Evolutionary conservation across 148 eudicot species (phyloP), one percentile per base, ranked within the genome.

Genomic region (Rhododendron molle): DNA sequence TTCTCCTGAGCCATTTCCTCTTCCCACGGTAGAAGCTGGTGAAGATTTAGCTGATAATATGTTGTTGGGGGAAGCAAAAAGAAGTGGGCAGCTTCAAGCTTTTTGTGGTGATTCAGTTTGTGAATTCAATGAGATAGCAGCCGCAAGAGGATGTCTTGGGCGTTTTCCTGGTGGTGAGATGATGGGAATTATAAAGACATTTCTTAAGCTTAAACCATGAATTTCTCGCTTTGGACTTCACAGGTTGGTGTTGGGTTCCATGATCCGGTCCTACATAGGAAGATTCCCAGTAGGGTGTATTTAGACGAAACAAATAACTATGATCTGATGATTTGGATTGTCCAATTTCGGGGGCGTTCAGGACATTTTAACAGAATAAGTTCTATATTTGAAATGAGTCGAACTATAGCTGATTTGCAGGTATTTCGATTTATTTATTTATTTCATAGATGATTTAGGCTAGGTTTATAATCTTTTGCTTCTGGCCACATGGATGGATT

Each of bases 151-250:
- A 43, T 92, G 92, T 84, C 98, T 97, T 47, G 99, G 99, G 78
- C 93, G 99, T 60, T 97, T 97, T 86, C 94, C 94, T 5, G 99
- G 98, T 78, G 91, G 96, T 86, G 98, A 97, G 91, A 97, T 97
- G 99, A 97, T 97, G 98, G 98, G 92, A 46, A 92, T 95, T 54
- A 92, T 97, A n/a, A 95, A 91, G 78, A 89, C 90, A 16, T 95
- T 90, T 86, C 91, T 96, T 79, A 86, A 88, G 67, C 89, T 94
- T 60, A 86, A 89, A 65, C 62, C 40, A 0, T 93, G 92, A 92
- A 65, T 40, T 52, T 80, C 84, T 73, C 5, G 13, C 54, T 49
- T 81, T n/a, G 67, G 65, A 67, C 62, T 15, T 65, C 52, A 20
- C 18, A 23, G 67, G 80, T 83, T 23, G 46, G 54, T 7, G 60